A percentile compares a stretch with the other conserved stretches of the same genome.
These are phyloP conservation scores for Auriculariales sp. DNA, from an alignment of 768 basidiomycete species.

Conservation along the genomic window DNA sequence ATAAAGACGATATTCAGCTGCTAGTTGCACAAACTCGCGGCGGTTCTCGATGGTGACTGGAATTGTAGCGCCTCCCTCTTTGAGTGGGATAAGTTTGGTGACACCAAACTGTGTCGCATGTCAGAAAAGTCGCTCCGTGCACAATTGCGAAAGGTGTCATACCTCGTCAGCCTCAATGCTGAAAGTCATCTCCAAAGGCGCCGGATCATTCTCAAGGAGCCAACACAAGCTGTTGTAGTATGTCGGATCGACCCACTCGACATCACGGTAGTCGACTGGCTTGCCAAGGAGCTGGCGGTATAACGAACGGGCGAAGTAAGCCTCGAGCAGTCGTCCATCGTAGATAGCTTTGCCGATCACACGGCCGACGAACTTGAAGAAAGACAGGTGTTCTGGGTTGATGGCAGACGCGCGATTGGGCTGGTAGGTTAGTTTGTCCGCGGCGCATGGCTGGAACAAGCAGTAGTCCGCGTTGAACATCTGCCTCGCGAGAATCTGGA, in stretches of 20 bases:
- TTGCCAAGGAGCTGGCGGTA: constrained; percentile 92
- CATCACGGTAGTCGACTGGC: constrained; percentile 88
- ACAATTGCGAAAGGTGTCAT: constrained; percentile 13
- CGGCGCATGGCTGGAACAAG: constrained; percentile 94
- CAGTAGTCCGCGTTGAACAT: constrained; percentile 99
- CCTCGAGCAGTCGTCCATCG: constrained; percentile 89
- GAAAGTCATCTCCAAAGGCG: constrained; percentile 75
- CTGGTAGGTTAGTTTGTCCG: constrained; percentile 89
- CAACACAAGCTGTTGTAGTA: constrained; percentile 97
- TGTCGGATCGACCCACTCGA: constrained; percentile 96
- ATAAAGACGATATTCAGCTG: constrained; percentile 85
- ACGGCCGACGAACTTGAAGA: constrained; percentile 98
- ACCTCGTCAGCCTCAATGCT: constrained; percentile 94
- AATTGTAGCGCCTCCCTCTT: constrained; percentile 68
- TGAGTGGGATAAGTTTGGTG: constrained; percentile 75
- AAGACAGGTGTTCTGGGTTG: constrained; percentile 88
- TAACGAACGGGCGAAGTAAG: constrained; percentile 92
- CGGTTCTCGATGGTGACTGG: constrained; percentile 95
- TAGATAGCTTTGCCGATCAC: constrained; percentile 97
- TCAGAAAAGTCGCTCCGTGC: constrained; percentile 5
- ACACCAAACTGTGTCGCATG: constrained; percentile 58
- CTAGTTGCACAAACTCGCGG: constrained; percentile 88
- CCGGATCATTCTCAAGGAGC: constrained; percentile 95
- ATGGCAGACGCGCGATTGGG: constrained; percentile 89
- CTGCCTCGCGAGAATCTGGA: constrained; percentile 91